These are phyloP conservation scores for Stemphylium beticola DNA, from an alignment of 2,329 filamentous ascomycete genomes.

Conservation along the genomic window DNA sequence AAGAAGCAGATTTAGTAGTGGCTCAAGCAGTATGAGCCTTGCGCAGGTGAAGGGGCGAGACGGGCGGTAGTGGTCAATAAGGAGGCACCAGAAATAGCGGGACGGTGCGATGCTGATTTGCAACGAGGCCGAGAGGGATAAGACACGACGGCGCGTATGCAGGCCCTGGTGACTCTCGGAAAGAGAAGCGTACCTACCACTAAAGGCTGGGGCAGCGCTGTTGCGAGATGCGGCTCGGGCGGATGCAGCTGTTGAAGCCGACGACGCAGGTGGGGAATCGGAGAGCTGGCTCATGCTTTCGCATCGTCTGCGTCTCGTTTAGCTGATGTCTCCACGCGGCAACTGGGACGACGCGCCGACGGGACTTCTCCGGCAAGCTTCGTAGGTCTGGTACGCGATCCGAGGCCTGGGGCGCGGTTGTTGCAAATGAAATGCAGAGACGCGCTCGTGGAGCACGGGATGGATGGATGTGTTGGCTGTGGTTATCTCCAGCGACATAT, in stretches of 20 bases:
- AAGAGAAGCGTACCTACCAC: constrained; percentile 39
- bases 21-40: background rate
- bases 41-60: constrained; percentile 16
- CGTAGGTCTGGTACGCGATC: background rate
- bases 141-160: constrained; percentile 1
- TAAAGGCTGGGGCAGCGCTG: constrained; percentile 50
- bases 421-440: background rate
- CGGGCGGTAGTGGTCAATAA: constrained; percentile 15
- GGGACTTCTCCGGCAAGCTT: constrained; percentile 5
- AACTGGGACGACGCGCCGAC: constrained; percentile 1
- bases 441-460: background rate
- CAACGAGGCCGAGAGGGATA: constrained; percentile 3
- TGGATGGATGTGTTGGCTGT: too few relatives aligned
- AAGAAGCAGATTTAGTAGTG: constrained; percentile 9
- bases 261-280: constrained; percentile 7
- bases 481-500: too few relatives aligned
- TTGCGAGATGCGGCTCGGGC: constrained; percentile 42
- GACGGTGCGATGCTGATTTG: background rate
- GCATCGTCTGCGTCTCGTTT: constrained; percentile 12
- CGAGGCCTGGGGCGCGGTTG: too few relatives aligned
- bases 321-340: constrained; percentile 9
- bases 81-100: constrained; percentile 13
- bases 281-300: constrained; percentile 20
- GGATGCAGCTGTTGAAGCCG: constrained; percentile 43
- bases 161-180: background rate